Evolutionary conservation across 768 basidiomycete species (phyloP).

Genomic region (Phlebiopsis gigantea): DNA sequence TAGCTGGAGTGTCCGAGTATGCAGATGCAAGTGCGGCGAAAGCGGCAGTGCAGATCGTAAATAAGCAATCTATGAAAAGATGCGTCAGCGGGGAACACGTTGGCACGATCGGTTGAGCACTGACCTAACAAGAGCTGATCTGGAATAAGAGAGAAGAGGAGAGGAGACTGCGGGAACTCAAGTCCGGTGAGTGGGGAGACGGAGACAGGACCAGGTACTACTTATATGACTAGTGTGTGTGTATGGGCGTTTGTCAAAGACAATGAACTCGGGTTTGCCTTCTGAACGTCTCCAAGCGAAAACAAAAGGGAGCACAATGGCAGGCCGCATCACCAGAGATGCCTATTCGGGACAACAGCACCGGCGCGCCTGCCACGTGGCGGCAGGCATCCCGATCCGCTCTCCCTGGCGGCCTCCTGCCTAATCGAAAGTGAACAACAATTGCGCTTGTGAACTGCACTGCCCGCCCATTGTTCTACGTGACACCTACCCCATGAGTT

Average conservation of each 20-base stretch:
- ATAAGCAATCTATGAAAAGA: constrained; percentile 17
- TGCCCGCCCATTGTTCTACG: constrained; percentile 1
- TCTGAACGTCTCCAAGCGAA: constrained; percentile 22
- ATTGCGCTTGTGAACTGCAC: constrained; percentile 15
- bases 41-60: constrained; percentile 8
- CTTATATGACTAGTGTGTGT: constrained; percentile 24
- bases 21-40: constrained; percentile 16
- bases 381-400: constrained; percentile 15
- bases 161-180: constrained; percentile 21
- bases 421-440: constrained; percentile 16
- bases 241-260: constrained; percentile 18
- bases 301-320: constrained; percentile 26
- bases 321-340: constrained; percentile 18
- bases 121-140: constrained; percentile 27
- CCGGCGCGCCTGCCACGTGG: constrained; percentile 21
- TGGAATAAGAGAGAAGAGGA: constrained; percentile 19
- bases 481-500: background rate
- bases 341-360: constrained; percentile 22
- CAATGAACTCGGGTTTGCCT: constrained; percentile 19
- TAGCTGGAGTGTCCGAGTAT: constrained; percentile 22
- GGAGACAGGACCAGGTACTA: constrained; percentile 14
- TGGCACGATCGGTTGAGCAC: background rate
- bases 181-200: constrained; percentile 25
- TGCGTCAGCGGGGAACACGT: background rate
- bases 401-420: background rate